phyloP scores from a whole-genome alignment of 2,329 filamentous ascomycete species.

The Dactylellina cionopaga region DNA sequence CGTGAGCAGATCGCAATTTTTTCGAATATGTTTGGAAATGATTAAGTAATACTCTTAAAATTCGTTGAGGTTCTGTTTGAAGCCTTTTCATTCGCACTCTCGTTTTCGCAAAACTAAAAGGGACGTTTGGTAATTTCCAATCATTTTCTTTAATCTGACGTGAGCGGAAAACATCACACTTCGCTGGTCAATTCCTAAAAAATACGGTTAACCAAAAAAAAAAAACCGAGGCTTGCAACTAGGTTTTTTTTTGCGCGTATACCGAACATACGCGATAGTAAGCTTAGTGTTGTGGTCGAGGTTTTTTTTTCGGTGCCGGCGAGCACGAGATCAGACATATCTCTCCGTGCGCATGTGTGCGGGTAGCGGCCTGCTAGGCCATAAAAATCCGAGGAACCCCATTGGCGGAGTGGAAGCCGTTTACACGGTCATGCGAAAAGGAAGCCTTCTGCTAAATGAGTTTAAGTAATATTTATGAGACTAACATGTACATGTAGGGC shows the following conservation, averaged over 20 bases:
- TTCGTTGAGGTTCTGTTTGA: conserved; percentile 8
- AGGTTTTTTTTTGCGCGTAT: conserved; percentile 30
- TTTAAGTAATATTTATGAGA: conserved; percentile 20
- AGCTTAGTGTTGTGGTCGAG: conserved; percentile 35
- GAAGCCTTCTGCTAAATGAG: background rate
- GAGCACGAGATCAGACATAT: conserved; percentile 24
- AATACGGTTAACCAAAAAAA: background rate
- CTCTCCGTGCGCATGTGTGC: conserved; percentile 6
- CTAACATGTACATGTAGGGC: too few relatives aligned
- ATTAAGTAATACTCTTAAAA: conserved; percentile 6
- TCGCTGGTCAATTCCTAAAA: background rate
- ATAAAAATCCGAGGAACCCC: background rate
- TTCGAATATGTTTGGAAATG: background rate
- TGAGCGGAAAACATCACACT: too few relatives aligned
- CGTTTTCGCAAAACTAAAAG: conserved; percentile 18
- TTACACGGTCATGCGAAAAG: conserved; percentile 15
- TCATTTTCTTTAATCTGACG: conserved; percentile 45
- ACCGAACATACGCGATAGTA: conserved; percentile 41
- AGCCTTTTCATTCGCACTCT: conserved; percentile 19
- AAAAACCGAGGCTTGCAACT: background rate
- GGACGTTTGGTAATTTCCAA: background rate
- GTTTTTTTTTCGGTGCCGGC: conserved; percentile 34
- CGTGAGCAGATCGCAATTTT: background rate
- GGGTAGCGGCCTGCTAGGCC: conserved; percentile 14
- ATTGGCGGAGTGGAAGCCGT: conserved; percentile 23